phyloP scores from a whole-genome alignment of 2,329 filamentous ascomycete species.

The Annulohypoxylon truncatum region DNA sequence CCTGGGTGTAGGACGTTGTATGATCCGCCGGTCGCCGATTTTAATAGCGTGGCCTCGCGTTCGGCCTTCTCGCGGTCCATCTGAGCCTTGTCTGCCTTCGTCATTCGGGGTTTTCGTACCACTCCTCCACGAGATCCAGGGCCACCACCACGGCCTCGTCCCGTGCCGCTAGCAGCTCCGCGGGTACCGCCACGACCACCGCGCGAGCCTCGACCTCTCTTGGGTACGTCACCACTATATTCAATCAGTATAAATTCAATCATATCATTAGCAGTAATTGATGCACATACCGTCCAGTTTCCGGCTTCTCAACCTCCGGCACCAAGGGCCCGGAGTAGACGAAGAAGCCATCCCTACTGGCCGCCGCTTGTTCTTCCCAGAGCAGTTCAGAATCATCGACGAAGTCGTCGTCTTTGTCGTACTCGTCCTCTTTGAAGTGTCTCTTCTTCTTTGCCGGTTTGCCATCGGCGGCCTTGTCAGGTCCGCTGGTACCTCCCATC shows the following conservation, averaged over 20 bases:
- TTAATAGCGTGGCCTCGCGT: slow-evolving; percentile 63
- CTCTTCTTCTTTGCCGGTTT: slow-evolving; percentile 81
- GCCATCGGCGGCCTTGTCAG: slow-evolving; percentile 67
- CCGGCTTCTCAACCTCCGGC: slow-evolving; percentile 83
- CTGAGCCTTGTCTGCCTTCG: slow-evolving; percentile 84
- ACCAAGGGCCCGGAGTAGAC: slow-evolving; percentile 95
- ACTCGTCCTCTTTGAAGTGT: slow-evolving; percentile 83
- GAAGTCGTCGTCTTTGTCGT: slow-evolving; percentile 85
- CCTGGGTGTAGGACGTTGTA: slow-evolving; percentile 50
- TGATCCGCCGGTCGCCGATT: slow-evolving; percentile 45
- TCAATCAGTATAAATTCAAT: slow-evolving; percentile 51
- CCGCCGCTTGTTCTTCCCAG: slow-evolving; percentile 95
- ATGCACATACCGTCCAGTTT: slow-evolving; percentile 60
- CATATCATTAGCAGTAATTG: background rate
- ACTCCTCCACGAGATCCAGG: slow-evolving; percentile 74
- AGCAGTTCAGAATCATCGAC: slow-evolving; percentile 93
- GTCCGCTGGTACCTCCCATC: slow-evolving; percentile 75
- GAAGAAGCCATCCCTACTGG: slow-evolving; percentile 96
- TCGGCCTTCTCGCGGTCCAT: slow-evolving; percentile 85
- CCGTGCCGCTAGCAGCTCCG: slow-evolving; percentile 67
- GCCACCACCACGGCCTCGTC: slow-evolving; percentile 54
- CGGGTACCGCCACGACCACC: slow-evolving; percentile 64
- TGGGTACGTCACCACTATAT: slow-evolving; percentile 76
- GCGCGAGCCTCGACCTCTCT: slow-evolving; percentile 69
- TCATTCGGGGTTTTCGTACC: slow-evolving; percentile 84